Evolutionary conservation across 2,329 filamentous ascomycete species (phyloP).

Genomic region (Aspergillus puulaauensis): DNA sequence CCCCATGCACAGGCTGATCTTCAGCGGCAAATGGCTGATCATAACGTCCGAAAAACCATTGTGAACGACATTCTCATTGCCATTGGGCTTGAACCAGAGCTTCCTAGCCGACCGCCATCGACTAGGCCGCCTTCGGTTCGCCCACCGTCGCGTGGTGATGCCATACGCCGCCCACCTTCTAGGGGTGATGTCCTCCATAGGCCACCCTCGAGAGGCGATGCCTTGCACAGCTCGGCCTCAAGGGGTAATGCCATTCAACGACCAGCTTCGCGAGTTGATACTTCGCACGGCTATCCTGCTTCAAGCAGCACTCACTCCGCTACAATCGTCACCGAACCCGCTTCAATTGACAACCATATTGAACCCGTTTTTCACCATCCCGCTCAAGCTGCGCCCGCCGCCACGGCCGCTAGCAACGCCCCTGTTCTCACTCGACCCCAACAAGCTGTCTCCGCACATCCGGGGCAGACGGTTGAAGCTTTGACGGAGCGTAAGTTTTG

Average conservation of each 20-base stretch:
- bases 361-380: not conserved
- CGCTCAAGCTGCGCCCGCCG: not conserved
- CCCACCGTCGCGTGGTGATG: slow-evolving; percentile 20
- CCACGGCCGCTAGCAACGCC: not conserved
- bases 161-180: slow-evolving; percentile 18
- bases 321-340: not conserved
- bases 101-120: slow-evolving; percentile 6
- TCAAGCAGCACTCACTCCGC: not conserved
- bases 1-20: slow-evolving; percentile 83
- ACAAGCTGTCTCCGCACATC: not conserved
- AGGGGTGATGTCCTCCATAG: slow-evolving; percentile 8
- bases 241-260: not conserved
- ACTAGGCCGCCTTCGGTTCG: not conserved
- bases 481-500: not conserved
- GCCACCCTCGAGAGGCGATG: slow-evolving; percentile 30
- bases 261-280: not conserved
- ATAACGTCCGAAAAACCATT: slow-evolving; percentile 84
- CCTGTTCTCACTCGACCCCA: not conserved
- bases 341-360: not conserved
- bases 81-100: slow-evolving; percentile 54
- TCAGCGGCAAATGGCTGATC: slow-evolving; percentile 79
- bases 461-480: not conserved
- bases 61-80: slow-evolving; percentile 76
- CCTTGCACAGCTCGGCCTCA: slow-evolving; percentile 17
- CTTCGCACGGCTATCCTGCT: not conserved